Conservation (phyloP, 192 early-diverging fungal species). For the Ambispora gerdemannii region DNA sequence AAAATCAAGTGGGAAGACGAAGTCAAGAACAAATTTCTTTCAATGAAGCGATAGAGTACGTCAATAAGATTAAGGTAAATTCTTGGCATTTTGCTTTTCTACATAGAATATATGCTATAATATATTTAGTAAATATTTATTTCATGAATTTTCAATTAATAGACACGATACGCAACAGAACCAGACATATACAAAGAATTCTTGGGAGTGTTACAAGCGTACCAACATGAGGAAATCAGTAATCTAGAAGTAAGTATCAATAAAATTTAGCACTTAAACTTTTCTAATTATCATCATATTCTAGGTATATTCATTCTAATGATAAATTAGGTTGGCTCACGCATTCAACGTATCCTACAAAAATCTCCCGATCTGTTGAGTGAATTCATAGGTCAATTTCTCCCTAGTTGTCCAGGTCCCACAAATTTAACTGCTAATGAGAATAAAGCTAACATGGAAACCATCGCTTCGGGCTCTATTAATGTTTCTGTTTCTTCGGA, state of each 20-base stretch:
- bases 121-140: too few relatives aligned
- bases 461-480: slow-evolving; percentile 39
- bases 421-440: too few relatives aligned
- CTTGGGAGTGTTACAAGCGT: slow-evolving; percentile 94
- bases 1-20: slow-evolving; percentile 50
- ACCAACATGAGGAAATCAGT: slow-evolving; percentile 93
- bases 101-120: too few relatives aligned
- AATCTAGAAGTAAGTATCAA: too few relatives aligned
- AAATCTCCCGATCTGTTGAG: slow-evolving; percentile 84
- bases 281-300: too few relatives aligned
- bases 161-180: slow-evolving; percentile 82
- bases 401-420: slow-evolving; percentile 73
- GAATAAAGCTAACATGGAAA: slow-evolving; percentile 32
- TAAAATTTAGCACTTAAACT: too few relatives aligned
- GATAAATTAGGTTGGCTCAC: slow-evolving; percentile 94
- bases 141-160: too few relatives aligned
- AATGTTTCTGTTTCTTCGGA: slow-evolving; percentile 42
- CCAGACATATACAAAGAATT: slow-evolving; percentile 98
- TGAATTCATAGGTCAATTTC: slow-evolving; percentile 98
- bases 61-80: slow-evolving; percentile 99
- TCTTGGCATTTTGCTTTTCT: too few relatives aligned
- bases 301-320: too few relatives aligned
- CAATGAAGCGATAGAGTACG: slow-evolving; percentile 98
- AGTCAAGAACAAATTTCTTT: slow-evolving; percentile 94
- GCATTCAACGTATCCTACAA: slow-evolving; percentile 87